phyloP scores from a whole-genome alignment of 805 yeast genomes.

The Danielozyma ontarioensis region DNA sequence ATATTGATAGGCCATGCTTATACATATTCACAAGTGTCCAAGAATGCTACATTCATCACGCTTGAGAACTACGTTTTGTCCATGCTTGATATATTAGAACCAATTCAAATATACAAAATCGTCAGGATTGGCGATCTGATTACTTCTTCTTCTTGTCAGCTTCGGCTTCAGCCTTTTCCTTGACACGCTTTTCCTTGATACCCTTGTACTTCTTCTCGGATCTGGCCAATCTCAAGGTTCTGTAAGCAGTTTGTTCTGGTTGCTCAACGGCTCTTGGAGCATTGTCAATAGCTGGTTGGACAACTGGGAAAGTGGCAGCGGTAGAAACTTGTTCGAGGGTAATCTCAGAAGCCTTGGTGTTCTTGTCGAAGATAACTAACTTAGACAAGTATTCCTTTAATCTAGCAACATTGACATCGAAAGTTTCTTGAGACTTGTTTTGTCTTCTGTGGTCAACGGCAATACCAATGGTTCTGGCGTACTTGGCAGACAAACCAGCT shows the following conservation, averaged over 20 bases:
- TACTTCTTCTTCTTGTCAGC: slow-evolving; percentile 96
- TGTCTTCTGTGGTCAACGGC: slow-evolving; percentile 99
- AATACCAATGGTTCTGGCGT: slow-evolving; percentile 98
- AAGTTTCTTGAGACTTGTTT: slow-evolving; percentile 95
- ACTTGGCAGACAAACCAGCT: slow-evolving; percentile 83
- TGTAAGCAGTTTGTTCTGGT: slow-evolving; percentile 72
- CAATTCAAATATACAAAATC: not conserved
- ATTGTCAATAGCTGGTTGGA: slow-evolving; percentile 65
- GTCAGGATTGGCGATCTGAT: slow-evolving; percentile 17
- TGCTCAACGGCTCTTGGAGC: slow-evolving; percentile 87
- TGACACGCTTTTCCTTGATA: slow-evolving; percentile 96
- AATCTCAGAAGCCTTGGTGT: slow-evolving; percentile 67
- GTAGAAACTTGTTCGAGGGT: slow-evolving; percentile 69
- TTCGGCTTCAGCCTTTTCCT: slow-evolving; percentile 97
- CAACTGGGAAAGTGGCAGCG: slow-evolving; percentile 87
- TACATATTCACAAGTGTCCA: too few relatives aligned
- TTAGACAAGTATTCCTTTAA: slow-evolving; percentile 94
- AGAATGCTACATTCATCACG: too few relatives aligned
- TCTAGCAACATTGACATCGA: slow-evolving; percentile 92
- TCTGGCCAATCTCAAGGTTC: slow-evolving; percentile 93
- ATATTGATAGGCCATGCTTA: too few relatives aligned
- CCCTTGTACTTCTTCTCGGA: slow-evolving; percentile 92
- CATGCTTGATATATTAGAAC: not conserved
- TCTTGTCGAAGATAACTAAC: slow-evolving; percentile 93
- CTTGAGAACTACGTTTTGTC: too few relatives aligned